Base-by-base conservation (phyloP, 2,329 filamentous ascomycete genomes). In the Parastagonospora avenae region DNA sequence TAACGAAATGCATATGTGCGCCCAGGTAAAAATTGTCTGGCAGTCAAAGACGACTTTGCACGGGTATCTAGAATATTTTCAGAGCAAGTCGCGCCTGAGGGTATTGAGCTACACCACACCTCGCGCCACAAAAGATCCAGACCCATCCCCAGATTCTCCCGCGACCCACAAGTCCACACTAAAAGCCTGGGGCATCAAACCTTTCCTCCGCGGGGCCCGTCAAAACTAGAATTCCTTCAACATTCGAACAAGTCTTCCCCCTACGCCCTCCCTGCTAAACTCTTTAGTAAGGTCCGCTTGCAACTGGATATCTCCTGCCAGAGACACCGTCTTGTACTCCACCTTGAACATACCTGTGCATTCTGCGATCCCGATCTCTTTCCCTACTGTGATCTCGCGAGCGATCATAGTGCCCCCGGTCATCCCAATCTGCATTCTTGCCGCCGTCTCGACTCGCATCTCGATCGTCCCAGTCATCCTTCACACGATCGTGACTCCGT, bases 291-390 rank as follows among this genome's bases (percentile, higher is more conserved):
- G 54, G 49, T 29, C 46, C 50, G 49, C 48, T 59, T 11, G 44
- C 46, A 44, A 69, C 62, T 36, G 70, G 67, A 60, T 71, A 71
- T 50, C 63, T 58, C 16, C 69, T 43, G 36, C 71, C 70, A 37
- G 64, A 60, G 16, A 70, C 68, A n/a, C 70, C 70, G 43, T 71
- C 66, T 52, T 70, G 62, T 44, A 71, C 66, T 8, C 68, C 63
- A 15, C 68, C 65, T 19, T 57, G 45, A 44, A 72, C 68, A 66
- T 73, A 72, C 55, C 70, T 60, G 46, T 71, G 67, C 50, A 54
- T 53, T 24, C 62, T 39, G 28, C 55, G 48, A 32, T 54, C 52
- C 29, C 54, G 39, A 16, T 60, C 52, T 44, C 52, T 50, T 15
- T 56, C 54, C 44, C 54, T 38, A 42, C 45, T 57, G 40, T 48